Percentiles rank a stretch among this genome's conserved stretches.
Evolutionary conservation across 2,329 filamentous ascomycete genomes (phyloP).

Genomic region (Incumbomyces lentus): DNA sequence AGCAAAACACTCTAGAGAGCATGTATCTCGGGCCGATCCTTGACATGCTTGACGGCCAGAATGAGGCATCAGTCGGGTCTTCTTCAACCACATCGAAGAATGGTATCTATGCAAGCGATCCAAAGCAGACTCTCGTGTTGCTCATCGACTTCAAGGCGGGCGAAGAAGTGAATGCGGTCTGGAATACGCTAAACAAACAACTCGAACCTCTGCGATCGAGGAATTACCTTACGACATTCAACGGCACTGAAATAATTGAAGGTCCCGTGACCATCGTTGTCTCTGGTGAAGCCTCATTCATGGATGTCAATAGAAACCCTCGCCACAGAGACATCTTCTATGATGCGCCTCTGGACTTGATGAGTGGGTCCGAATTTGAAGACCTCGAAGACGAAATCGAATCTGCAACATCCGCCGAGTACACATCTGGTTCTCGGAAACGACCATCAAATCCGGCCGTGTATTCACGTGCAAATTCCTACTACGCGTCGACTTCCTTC

Average conservation of each 20-base stretch:
- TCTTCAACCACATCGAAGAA: constrained; percentile 19
- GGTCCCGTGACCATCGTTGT: constrained; percentile 44
- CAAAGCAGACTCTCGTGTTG: constrained; percentile 39
- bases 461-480: constrained; percentile 42
- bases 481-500: constrained; percentile 49
- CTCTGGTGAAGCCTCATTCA: constrained; percentile 42
- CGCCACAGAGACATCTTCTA: constrained; percentile 46
- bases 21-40: constrained; percentile 45
- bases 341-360: constrained; percentile 39
- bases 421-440: constrained; percentile 19
- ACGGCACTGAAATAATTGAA: constrained; percentile 33
- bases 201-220: constrained; percentile 37
- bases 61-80: constrained; percentile 30
- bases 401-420: constrained; percentile 25
- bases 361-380: constrained; percentile 14
- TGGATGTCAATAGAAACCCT: constrained; percentile 33
- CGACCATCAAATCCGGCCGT: constrained; percentile 23
- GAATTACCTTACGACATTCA: constrained; percentile 41
- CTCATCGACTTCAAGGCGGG: constrained; percentile 42
- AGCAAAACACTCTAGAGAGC: constrained; percentile 36
- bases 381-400: background rate
- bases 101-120: constrained; percentile 42
- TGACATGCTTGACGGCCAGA: constrained; percentile 39
- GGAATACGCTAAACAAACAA: constrained; percentile 28
- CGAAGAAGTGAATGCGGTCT: constrained; percentile 25